Base-by-base conservation (phyloP, 2,329 filamentous ascomycete species). In the Beauveria sp. region DNA sequence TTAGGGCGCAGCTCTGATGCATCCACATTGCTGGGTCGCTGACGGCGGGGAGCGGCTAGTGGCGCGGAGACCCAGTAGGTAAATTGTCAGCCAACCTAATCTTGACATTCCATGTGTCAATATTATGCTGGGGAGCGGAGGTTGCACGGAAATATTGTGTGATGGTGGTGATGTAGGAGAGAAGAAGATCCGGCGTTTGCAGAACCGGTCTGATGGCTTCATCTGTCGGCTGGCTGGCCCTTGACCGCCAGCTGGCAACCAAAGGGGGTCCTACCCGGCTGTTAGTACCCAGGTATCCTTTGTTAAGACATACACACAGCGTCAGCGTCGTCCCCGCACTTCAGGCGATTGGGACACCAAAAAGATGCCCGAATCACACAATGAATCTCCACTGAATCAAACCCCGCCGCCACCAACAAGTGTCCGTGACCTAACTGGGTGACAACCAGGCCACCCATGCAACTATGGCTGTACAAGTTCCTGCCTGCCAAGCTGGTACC, bases 51-150 rank as follows among this genome's bases (percentile, higher is more conserved):
- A 40, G 30, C 22, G 55, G 43, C 34, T 28, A 48, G 44, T 58
- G 55, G 44, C 30, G 50, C 22, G 30, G n/a, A 59, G 56, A 40
- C 41, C 57, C 40, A 51, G 34, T 37, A 37, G 34, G 34, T 37
- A 37, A 37, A 37, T 37, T 37, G 34, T 37, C 16, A 16, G 57
- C 14, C 22, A 71, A 70, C 70, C 63, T 66, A 69, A 70, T 70
- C 67, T 71, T 59, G 66, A 70, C 65, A 61, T 67, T 70, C 64
- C 41, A 52, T 60, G 51, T 47, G 28, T 55, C 50, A 48, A 50
- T 24, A 47, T 20, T 48, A 40, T 40, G 55, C 28, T 48, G 20
- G 20, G 20, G 9, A 16, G 53, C 56, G 47, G 56, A 40, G 41
- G 48, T 46, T 58, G 46, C n/a, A 37, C 56, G 52, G 44, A 44